Percentiles rank a stretch among this genome's conserved stretches.
phyloP scores from a whole-genome alignment of 192 early-diverging fungal species.

The Geranomyces variabilis region DNA sequence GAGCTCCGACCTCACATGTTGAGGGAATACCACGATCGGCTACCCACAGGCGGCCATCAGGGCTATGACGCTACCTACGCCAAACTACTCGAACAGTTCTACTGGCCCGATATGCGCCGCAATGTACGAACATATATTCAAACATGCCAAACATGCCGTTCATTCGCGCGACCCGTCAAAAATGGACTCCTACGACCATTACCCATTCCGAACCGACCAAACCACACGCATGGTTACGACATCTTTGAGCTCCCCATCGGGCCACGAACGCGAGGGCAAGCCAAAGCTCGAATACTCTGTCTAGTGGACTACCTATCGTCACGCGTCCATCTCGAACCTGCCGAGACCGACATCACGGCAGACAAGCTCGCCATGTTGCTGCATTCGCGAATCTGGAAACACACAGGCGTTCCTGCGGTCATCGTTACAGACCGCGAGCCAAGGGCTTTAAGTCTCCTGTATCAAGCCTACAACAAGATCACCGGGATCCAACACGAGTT shows the following conservation, averaged over 20 bases:
- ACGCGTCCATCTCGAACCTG: background rate
- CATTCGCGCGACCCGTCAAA: no score
- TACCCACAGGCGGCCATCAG: no score
- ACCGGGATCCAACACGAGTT: slow-evolving; percentile 1
- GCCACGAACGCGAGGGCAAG: background rate
- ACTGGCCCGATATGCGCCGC: no score
- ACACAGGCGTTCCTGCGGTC: background rate
- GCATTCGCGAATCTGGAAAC: background rate
- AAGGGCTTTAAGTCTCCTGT: background rate
- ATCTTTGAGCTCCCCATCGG: background rate
- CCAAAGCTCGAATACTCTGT: background rate
- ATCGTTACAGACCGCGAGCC: slow-evolving; percentile 4
- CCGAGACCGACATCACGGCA: background rate
- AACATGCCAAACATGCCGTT: no score
- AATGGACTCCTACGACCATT: background rate
- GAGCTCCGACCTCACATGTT: no score
- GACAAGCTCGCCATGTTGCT: background rate
- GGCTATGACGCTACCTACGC: no score
- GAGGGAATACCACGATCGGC: no score
- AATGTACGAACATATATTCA: no score
- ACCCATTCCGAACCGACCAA: background rate
- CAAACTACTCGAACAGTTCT: no score
- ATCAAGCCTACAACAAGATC: background rate
- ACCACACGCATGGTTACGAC: background rate
- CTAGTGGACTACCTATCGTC: background rate